Conservation (phyloP, 2,329 filamentous ascomycete genomes). For the Venturia effusa region DNA sequence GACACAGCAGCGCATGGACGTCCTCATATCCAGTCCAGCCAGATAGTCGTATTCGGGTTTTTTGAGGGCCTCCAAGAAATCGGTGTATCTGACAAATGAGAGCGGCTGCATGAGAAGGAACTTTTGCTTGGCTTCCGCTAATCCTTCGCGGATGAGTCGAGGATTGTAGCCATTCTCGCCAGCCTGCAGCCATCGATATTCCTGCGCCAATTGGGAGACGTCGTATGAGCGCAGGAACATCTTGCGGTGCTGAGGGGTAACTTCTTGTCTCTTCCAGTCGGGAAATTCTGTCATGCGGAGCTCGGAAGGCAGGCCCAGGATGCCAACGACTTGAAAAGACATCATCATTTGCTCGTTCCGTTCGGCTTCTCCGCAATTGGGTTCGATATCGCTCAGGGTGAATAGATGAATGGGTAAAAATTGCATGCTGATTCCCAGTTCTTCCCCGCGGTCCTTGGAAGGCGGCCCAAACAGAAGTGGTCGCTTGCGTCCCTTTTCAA, state of each 20-base stretch:
- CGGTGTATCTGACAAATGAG: slow-evolving; percentile 23
- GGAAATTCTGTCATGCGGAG: slow-evolving; percentile 17
- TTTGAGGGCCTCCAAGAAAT: slow-evolving; percentile 13
- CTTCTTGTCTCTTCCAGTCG: slow-evolving; percentile 24
- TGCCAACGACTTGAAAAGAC: slow-evolving; percentile 29
- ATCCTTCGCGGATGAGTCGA: slow-evolving; percentile 23
- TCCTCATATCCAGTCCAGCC: slow-evolving; percentile 5
- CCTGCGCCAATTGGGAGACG: slow-evolving; percentile 23
- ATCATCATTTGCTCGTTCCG: slow-evolving; percentile 21
- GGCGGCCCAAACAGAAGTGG: slow-evolving; percentile 23
- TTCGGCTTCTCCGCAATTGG: slow-evolving; percentile 12
- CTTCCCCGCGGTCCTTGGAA: slow-evolving; percentile 6
- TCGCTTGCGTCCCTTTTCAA: slow-evolving; percentile 10
- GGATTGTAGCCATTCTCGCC: slow-evolving; percentile 28
- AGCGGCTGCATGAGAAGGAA: slow-evolving; percentile 27
- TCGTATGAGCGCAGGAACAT: slow-evolving; percentile 27
- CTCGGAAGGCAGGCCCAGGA: slow-evolving; percentile 29
- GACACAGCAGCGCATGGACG: slow-evolving; percentile 3
- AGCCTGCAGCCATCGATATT: slow-evolving; percentile 8
- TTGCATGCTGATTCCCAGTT: slow-evolving; percentile 15
- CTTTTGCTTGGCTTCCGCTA: slow-evolving; percentile 25
- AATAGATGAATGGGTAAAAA: slow-evolving; percentile 28
- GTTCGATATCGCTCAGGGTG: slow-evolving; percentile 22
- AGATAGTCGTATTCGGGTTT: slow-evolving; percentile 4
- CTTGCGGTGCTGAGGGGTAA: slow-evolving; percentile 22